Evolutionary conservation across 176 grass and related monocot genomes (phyloP), one percentile per base, ranked within the genome.

Genomic region (Neostapfia colusana): DNA sequence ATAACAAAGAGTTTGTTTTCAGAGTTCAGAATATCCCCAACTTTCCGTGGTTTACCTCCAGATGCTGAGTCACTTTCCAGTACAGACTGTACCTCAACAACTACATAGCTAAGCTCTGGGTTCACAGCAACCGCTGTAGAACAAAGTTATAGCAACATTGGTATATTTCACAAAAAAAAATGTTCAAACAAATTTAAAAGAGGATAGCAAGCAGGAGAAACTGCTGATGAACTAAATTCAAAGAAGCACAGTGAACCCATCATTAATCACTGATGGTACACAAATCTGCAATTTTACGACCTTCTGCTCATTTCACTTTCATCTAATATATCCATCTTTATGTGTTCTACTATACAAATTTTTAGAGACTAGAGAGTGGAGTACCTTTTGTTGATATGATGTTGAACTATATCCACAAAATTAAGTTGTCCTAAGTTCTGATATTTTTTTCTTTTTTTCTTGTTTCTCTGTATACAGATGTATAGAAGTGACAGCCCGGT

Each of bases 121-220:
- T 98, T 98, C 68, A 98, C 89, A 35, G 95, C 89, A 87, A 98
- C 91, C 79, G 95, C 95, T 98, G 95, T 51, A 79, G 75, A 87
- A 56, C 34, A 35, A 48, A 69, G 38, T 60, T 79, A 73, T 65
- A 73, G 65, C 75, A 65, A 42, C 77, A 14, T 89, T 72, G 51
- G 16, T 49, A 58, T 42, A 73, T 83, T 63, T 81, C 43, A 21
- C 34, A 51, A 59, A 60, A 63, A 68, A 54, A 26, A 23, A 3
- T 26, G 10, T 42, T 53, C 14, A 57, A 83, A 27, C 20, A 11
- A 53, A 41, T 63, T 67, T 8, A 21, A 43, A 12, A 64, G 16
- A 76, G 27, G 10, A 63, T 2, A 64, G 36, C 45, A 63, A 44
- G 35, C 28, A 48, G 28, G 3, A 63, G 18, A 73, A 63, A 17